These are phyloP conservation scores for Talaromyces verruculosus DNA, from an alignment of 2,329 filamentous ascomycete species.

Conservation along the genomic window DNA sequence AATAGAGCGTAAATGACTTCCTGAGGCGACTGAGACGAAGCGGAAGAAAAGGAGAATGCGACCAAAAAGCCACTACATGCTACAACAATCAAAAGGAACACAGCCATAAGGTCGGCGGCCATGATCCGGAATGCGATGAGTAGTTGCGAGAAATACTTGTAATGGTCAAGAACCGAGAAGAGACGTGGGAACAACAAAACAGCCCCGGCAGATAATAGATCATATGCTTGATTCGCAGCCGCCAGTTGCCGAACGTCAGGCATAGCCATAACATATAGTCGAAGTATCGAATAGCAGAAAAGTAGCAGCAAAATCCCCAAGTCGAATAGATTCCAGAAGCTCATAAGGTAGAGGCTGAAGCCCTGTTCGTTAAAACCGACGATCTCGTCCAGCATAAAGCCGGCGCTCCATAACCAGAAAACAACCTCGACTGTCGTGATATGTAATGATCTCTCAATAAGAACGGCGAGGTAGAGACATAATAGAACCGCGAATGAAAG, in stretches of 20 bases:
- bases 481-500: constrained; percentile 82
- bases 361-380: constrained; percentile 96
- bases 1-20: constrained; percentile 88
- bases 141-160: constrained; percentile 92
- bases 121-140: constrained; percentile 93
- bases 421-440: constrained; percentile 84
- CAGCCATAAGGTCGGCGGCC: constrained; percentile 82
- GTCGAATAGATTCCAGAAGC: constrained; percentile 96
- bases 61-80: constrained; percentile 94
- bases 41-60: constrained; percentile 82
- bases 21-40: constrained; percentile 66
- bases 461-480: constrained; percentile 78
- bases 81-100: constrained; percentile 80
- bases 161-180: constrained; percentile 91
- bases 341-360: constrained; percentile 94
- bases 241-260: constrained; percentile 66
- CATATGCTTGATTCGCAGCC: constrained; percentile 83
- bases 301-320: constrained; percentile 83
- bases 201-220: constrained; percentile 88
- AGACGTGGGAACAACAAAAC: constrained; percentile 86
- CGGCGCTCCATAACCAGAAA: constrained; percentile 97
- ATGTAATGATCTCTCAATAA: constrained; percentile 69
- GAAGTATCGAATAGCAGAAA: constrained; percentile 84
- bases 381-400: constrained; percentile 94
- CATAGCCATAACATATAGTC: constrained; percentile 82